Base-by-base conservation (phyloP, 306 rosid species). In the Astragalus glycyphyllos region DNA sequence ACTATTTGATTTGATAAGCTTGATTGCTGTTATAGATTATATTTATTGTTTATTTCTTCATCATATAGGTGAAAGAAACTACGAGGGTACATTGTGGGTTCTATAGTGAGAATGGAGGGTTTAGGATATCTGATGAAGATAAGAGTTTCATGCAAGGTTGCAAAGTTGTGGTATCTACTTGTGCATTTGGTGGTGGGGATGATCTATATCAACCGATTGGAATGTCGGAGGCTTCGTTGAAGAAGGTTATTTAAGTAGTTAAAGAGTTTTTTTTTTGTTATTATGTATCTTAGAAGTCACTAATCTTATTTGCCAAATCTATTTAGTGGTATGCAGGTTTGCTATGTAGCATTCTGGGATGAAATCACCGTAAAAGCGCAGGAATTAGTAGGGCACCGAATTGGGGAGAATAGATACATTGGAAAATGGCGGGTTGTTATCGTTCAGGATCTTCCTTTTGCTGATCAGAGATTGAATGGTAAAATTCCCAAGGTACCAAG, bases 341-440 rank as follows among this genome's bases (percentile, higher is more conserved):
- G 96, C 81, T 89, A 83, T 83, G 96, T 89, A 45, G 96, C 97
- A 58, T 94, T 94, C 83, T 94, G 97, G 97, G 97, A 94, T 89
- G 97, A 94, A 77, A 79, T 89, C 73, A 91, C 99, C n/a, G 41
- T 87, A 47, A 83, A 81, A 45, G 72, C 95, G 0, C 99, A 89
- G 69, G 91, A 91, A 45, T 68, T 72, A 23, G 87, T 60, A 61
- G 95, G 77, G 44, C 89, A 57, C 70, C 82, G 73, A 76, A 77
- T 89, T 71, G 90, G 82, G 32, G 88, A 85, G 31, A 69, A 81
- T 71, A 86, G 92, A 61, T 89, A 84, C 86, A 80, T 94, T 74
- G 96, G 95, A 58, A 87, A 84, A 67, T 94, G 97, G 99, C 96
- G 95, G 10, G 65, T 91, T 62, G 77, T 94, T 59, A 87, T 94